Evolutionary conservation across 2,329 filamentous ascomycete species (phyloP).

Genomic region (Colletotrichum truncatum): DNA sequence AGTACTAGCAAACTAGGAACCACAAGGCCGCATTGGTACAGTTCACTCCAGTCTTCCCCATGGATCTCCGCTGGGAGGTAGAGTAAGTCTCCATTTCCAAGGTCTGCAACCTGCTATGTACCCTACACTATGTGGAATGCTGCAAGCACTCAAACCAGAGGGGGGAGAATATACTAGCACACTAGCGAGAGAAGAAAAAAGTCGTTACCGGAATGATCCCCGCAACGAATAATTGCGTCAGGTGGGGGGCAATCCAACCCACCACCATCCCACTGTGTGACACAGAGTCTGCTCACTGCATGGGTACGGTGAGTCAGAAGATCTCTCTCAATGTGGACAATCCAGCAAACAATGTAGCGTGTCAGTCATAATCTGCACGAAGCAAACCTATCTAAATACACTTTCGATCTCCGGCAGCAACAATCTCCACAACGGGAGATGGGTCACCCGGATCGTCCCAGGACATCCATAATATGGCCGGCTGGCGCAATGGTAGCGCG

Average conservation of each 20-base stretch:
- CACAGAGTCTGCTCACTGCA: neutral
- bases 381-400: neutral
- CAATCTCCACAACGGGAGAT: neutral
- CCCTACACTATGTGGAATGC: too few relatives aligned
- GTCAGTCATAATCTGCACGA: neutral
- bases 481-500: constrained; percentile 31
- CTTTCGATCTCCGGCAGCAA: neutral
- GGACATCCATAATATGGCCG: neutral
- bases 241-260: neutral
- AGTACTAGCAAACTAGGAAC: too few relatives aligned
- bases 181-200: too few relatives aligned
- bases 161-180: too few relatives aligned
- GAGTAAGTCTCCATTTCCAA: neutral
- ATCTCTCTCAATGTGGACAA: neutral
- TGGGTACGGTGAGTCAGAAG: constrained; percentile 17
- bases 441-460: neutral
- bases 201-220: too few relatives aligned
- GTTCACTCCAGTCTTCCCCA: neutral
- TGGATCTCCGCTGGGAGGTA: neutral
- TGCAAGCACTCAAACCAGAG: neutral
- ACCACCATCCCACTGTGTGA: neutral
- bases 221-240: constrained; percentile 8
- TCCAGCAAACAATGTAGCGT: neutral
- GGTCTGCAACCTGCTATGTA: too few relatives aligned
- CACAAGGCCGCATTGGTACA: neutral